Percentiles rank a stretch among this genome's conserved stretches.
Conservation (phyloP, 192 early-diverging fungal genomes). For the Radiomyces spectabilis region DNA sequence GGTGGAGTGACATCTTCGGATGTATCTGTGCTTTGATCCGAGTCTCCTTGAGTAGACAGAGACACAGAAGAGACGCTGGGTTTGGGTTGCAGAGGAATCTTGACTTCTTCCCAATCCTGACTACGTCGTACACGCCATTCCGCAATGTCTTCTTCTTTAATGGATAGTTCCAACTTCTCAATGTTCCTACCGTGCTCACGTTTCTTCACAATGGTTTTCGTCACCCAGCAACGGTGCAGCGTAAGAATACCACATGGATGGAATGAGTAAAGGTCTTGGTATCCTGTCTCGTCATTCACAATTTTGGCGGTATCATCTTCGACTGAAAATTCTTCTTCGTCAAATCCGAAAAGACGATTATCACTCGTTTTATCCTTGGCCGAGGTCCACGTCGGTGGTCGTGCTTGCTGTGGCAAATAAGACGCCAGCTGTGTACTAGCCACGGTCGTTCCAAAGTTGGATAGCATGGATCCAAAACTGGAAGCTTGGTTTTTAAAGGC, state of each 20-base stretch:
- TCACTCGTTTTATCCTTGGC: slow-evolving; percentile 20
- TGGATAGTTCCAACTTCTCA: slow-evolving; percentile 39
- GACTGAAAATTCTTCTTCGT: slow-evolving; percentile 18
- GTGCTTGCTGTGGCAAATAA: not conserved
- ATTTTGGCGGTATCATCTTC: slow-evolving; percentile 32
- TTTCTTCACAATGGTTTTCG: slow-evolving; percentile 31
- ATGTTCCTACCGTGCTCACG: slow-evolving; percentile 36
- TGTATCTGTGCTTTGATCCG: no score
- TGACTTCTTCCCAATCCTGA: slow-evolving; percentile 42
- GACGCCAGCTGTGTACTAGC: not conserved
- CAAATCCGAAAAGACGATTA: slow-evolving; percentile 26
- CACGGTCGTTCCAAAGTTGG: slow-evolving; percentile 17
- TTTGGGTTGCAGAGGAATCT: slow-evolving; percentile 2
- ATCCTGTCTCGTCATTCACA: slow-evolving; percentile 30
- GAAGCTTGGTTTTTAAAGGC: slow-evolving; percentile 17
- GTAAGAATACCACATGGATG: slow-evolving; percentile 50
- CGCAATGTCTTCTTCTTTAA: slow-evolving; percentile 48
- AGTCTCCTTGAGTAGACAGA: no score
- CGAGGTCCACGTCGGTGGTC: slow-evolving; percentile 8
- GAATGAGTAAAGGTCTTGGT: slow-evolving; percentile 47
- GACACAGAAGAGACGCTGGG: no score
- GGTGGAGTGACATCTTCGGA: no score
- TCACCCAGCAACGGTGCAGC: slow-evolving; percentile 46
- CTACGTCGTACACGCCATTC: slow-evolving; percentile 45
- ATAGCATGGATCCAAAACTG: slow-evolving; percentile 16